Evolutionary conservation across 768 basidiomycete species (phyloP).

Genomic region (Serendipita sp.): DNA sequence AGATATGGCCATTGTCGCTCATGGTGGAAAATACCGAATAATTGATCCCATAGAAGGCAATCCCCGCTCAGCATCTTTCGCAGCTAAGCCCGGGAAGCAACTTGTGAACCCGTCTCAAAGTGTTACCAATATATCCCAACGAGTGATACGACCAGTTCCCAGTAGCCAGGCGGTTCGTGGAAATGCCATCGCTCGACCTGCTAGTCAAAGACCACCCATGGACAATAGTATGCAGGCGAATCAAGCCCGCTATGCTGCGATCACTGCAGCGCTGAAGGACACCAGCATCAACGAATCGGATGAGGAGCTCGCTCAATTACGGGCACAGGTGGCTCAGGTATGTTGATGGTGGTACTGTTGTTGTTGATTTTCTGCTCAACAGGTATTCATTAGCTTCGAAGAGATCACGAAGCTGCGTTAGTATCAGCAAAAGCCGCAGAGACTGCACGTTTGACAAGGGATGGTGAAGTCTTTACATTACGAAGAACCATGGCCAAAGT

Average conservation of each 20-base stretch:
- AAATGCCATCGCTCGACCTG: not conserved
- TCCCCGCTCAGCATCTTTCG: not conserved
- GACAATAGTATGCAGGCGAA: not conserved
- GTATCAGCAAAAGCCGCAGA: slow-evolving; percentile 30
- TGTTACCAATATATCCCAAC: not conserved
- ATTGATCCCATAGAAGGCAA: not conserved
- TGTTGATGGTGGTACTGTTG: not conserved
- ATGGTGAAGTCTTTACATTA: slow-evolving; percentile 55
- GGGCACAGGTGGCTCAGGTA: slow-evolving; percentile 7
- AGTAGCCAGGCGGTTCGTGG: not conserved
- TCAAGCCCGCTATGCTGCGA: not conserved
- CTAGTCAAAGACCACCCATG: not conserved
- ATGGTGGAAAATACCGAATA: not conserved
- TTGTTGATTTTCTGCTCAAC: not conserved
- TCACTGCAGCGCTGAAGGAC: not conserved
- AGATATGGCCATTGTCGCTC: not conserved
- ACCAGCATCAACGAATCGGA: not conserved
- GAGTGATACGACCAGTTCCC: not conserved
- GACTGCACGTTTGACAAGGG: slow-evolving; percentile 38
- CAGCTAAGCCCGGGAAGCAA: not conserved
- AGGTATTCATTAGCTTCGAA: slow-evolving; percentile 27
- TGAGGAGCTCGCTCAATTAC: not conserved
- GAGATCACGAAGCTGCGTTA: slow-evolving; percentile 33
- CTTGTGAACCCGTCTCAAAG: not conserved
- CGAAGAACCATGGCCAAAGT: slow-evolving; percentile 57